Conservation (phyloP, 2,329 filamentous ascomycete species). For the Calonectria henricotiae region DNA sequence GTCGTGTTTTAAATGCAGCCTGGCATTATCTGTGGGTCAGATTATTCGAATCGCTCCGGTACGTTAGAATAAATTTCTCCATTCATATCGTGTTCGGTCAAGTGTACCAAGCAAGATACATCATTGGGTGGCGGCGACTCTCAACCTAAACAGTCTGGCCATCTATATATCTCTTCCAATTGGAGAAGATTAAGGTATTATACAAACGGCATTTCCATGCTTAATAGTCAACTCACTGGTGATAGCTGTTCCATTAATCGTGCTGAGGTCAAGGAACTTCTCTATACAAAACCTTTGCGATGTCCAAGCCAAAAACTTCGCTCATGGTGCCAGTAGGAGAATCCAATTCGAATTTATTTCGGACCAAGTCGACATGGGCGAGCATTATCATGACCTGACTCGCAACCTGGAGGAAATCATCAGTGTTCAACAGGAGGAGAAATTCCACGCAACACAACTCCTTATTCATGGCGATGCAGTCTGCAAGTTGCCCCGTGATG, state of each 20-base stretch:
- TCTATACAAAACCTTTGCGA: slow-evolving; percentile 25
- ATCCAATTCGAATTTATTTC: slow-evolving; percentile 26
- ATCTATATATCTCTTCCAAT: background rate
- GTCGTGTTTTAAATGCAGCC: background rate
- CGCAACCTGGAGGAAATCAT: slow-evolving; percentile 15
- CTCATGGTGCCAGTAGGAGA: slow-evolving; percentile 20
- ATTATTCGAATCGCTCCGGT: background rate
- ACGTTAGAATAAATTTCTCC: background rate
- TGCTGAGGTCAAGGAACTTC: slow-evolving; percentile 15
- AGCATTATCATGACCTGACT: slow-evolving; percentile 8
- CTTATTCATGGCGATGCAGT: slow-evolving; percentile 8
- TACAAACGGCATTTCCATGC: slow-evolving; percentile 17
- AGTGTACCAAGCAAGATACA: slow-evolving; percentile 15
- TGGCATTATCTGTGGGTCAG: slow-evolving; percentile 5
- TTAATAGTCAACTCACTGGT: slow-evolving; percentile 27
- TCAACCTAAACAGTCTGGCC: background rate
- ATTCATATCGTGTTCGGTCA: background rate
- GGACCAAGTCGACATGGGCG: background rate
- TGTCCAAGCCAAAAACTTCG: background rate
- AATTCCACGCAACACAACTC: slow-evolving; percentile 26
- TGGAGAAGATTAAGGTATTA: background rate
- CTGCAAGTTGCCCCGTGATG: slow-evolving; percentile 15
- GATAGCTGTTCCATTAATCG: slow-evolving; percentile 23
- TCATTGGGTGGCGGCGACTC: slow-evolving; percentile 19
- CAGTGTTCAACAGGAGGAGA: slow-evolving; percentile 27